A percentile compares a stretch with the other conserved stretches of the same genome.
phyloP scores from a whole-genome alignment of 441 rosid genomes.

The Flueggea neowawraea region DNA sequence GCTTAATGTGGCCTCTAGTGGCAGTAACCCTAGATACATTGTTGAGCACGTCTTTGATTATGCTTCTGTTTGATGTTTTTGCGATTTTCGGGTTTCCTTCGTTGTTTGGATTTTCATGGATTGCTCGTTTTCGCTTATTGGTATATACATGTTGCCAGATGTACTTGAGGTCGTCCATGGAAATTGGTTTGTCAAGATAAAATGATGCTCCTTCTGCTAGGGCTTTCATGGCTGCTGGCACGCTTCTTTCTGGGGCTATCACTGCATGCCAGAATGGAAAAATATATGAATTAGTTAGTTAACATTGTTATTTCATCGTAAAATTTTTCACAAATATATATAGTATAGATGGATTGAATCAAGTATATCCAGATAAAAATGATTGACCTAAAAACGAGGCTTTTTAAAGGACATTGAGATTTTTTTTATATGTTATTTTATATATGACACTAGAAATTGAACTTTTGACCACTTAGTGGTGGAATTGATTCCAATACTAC shows the following conservation, averaged over 20 bases:
- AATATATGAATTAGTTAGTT: not conserved
- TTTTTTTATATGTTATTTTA: no score
- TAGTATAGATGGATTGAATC: no score
- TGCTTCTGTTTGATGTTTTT: not conserved
- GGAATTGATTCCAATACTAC: no score
- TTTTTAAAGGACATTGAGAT: no score
- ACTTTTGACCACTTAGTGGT: no score
- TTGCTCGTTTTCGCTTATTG: not conserved
- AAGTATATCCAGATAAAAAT: no score
- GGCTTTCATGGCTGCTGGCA: conserved; percentile 13
- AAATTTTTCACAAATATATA: no score
- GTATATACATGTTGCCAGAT: conserved; percentile 40
- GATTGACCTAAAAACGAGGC: no score
- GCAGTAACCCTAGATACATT: not conserved
- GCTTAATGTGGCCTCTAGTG: no score
- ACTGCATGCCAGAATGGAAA: conserved; percentile 22
- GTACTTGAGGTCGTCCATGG: conserved; percentile 32
- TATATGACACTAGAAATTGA: no score
- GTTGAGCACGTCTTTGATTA: not conserved
- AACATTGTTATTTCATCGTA: no score
- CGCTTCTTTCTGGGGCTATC: conserved; percentile 21
- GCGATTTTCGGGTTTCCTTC: not conserved
- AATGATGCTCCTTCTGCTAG: conserved; percentile 32
- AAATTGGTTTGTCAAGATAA: conserved; percentile 33
- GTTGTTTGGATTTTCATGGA: not conserved